Percentiles rank a stretch among this genome's conserved stretches.
phyloP scores from a whole-genome alignment of 2,329 filamentous ascomycete species.

The Rhynchosporium secalis region DNA sequence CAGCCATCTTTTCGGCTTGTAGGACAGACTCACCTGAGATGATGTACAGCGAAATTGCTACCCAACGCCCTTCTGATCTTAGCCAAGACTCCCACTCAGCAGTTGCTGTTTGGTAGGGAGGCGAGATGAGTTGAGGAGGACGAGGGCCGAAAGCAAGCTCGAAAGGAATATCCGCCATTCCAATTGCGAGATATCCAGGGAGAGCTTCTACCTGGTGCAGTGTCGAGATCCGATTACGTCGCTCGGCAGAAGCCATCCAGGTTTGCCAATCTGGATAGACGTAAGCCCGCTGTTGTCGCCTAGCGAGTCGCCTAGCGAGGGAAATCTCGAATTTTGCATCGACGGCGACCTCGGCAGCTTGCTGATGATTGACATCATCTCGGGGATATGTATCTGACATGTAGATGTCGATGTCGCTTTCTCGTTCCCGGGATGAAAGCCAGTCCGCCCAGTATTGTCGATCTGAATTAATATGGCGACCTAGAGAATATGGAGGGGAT shows the following conservation, averaged over 20 bases:
- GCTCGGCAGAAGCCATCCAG: not conserved
- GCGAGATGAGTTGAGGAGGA: not conserved
- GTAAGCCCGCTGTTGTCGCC: not conserved
- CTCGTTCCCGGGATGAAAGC: not conserved
- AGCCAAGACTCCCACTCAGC: not conserved
- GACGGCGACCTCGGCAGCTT: not conserved
- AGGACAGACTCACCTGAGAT: not conserved
- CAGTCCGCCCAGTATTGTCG: not conserved
- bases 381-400: not conserved
- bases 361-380: not conserved
- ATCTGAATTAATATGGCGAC: not conserved
- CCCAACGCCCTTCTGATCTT: not conserved
- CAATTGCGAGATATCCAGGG: not conserved
- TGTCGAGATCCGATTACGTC: not conserved
- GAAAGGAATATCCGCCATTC: not conserved
- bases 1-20: not conserved
- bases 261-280: not conserved
- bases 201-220: not conserved
- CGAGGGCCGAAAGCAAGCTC: not conserved
- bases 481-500: not conserved
- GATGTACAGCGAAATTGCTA: not conserved
- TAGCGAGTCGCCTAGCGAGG: not conserved
- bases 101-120: not conserved
- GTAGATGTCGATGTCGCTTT: not conserved
- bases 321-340: not conserved